Conservation (phyloP, 2,329 filamentous ascomycete species). For the Claviceps humidiphila region DNA sequence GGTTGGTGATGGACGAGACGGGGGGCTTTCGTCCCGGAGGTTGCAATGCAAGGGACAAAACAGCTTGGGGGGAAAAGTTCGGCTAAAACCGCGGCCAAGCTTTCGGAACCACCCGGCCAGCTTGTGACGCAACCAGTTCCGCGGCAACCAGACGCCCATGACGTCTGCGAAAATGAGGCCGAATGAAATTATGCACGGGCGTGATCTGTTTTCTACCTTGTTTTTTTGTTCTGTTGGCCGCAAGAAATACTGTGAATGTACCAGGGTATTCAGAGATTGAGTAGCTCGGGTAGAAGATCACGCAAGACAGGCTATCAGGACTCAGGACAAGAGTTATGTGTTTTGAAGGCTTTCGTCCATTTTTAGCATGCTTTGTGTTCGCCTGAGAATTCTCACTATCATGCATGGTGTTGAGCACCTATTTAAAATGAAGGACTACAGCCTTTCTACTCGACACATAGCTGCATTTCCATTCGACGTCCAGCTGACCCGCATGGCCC, state of each 20-base stretch:
- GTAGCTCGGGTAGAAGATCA: neutral
- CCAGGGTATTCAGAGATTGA: neutral
- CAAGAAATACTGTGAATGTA: neutral
- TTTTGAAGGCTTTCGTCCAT: neutral
- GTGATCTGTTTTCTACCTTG: neutral
- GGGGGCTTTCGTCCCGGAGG: conserved; percentile 6
- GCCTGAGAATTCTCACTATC: neutral
- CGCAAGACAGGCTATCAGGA: neutral
- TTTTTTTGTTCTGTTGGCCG: neutral
- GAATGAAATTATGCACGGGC: too few species aligned
- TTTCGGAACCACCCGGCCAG: conserved; percentile 12
- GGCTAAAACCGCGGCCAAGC: conserved; percentile 19
- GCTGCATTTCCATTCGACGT: neutral
- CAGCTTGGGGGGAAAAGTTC: conserved; percentile 30
- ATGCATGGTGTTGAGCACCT: neutral
- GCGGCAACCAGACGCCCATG: neutral
- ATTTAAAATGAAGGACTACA: neutral
- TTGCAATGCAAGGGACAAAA: conserved; percentile 24
- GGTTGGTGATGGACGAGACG: conserved; percentile 13
- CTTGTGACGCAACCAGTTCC: conserved; percentile 16
- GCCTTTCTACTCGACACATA: neutral
- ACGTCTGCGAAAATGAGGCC: neutral
- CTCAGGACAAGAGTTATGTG: neutral
- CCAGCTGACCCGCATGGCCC: neutral
- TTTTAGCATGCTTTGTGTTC: neutral